Evolutionary conservation across 495 filamentous ascomycete species (phyloP).

Genomic region (Apiosordaria backusii): DNA sequence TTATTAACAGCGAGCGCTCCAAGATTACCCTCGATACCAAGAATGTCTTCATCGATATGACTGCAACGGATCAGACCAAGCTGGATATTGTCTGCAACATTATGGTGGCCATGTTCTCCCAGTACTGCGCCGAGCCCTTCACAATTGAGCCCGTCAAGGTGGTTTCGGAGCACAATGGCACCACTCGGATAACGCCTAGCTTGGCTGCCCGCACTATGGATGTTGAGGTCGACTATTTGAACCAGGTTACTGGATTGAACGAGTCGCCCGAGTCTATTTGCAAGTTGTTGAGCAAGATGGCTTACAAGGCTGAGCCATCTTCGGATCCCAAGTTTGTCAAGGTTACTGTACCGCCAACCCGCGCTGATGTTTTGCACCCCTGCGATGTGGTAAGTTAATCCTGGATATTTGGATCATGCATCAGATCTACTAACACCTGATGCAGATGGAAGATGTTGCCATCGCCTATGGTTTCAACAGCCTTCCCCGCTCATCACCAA

Average conservation of each 20-base stretch:
- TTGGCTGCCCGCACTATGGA: slow-evolving; percentile 69
- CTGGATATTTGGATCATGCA: not conserved
- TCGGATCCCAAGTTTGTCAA: slow-evolving; percentile 64
- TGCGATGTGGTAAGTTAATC: slow-evolving; percentile 64
- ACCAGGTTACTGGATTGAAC: slow-evolving; percentile 79
- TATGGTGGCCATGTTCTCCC: slow-evolving; percentile 94
- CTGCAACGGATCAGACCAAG: slow-evolving; percentile 95
- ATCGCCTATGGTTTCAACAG: slow-evolving; percentile 96
- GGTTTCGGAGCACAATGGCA: slow-evolving; percentile 82
- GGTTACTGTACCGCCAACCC: slow-evolving; percentile 78
- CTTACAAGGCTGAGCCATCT: slow-evolving; percentile 71
- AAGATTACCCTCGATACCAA: slow-evolving; percentile 88
- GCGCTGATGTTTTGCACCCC: slow-evolving; percentile 92
- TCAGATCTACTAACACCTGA: not conserved
- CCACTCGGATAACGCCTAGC: slow-evolving; percentile 75
- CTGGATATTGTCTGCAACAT: slow-evolving; percentile 93
- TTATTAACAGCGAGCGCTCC: slow-evolving; percentile 95
- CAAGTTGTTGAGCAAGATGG: slow-evolving; percentile 80
- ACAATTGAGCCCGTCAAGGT: slow-evolving; percentile 91
- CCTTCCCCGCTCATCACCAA: slow-evolving; percentile 77
- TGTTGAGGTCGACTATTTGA: slow-evolving; percentile 88
- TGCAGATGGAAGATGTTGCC: slow-evolving; percentile 87
- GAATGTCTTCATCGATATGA: slow-evolving; percentile 96
- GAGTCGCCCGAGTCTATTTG: slow-evolving; percentile 69
- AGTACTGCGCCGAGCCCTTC: slow-evolving; percentile 84